A percentile compares a stretch with the other conserved stretches of the same genome.
Conservation (phyloP, 192 early-diverging fungal species). For the Linnemannia schmuckeri region DNA sequence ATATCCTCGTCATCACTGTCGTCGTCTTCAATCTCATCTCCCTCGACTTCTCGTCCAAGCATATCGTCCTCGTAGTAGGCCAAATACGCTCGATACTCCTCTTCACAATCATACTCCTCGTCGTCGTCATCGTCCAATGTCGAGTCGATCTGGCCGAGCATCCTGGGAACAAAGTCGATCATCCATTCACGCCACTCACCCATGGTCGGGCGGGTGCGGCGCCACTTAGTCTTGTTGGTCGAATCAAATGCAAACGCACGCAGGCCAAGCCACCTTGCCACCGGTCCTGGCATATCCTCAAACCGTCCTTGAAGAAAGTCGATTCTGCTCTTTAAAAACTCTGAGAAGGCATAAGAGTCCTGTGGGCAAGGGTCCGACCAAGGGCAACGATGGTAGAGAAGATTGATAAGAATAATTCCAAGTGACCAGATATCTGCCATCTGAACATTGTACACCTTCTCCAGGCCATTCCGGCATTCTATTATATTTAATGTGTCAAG, state of each 20-base stretch:
- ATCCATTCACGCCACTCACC: constrained; percentile 47
- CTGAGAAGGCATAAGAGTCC: constrained; percentile 70
- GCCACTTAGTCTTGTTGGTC: constrained; percentile 8
- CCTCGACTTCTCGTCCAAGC: constrained; percentile 19
- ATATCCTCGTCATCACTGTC: constrained; percentile 14
- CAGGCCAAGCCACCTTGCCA: constrained; percentile 72
- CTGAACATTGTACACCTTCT: constrained; percentile 66
- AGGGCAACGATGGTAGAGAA: constrained; percentile 79
- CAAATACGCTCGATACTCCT: constrained; percentile 13
- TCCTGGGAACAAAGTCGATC: constrained; percentile 43
- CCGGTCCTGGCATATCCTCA: constrained; percentile 67
- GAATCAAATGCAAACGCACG: constrained; percentile 65
- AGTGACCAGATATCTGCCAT: constrained; percentile 81
- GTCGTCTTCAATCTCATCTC: constrained; percentile 28
- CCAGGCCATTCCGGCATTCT: constrained; percentile 63
- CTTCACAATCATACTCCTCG: constrained; percentile 20
- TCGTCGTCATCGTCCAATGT: constrained; percentile 14
- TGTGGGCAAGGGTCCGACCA: constrained; percentile 76
- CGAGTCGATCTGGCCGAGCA: constrained; percentile 40
- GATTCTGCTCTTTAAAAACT: constrained; percentile 70
- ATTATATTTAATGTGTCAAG: not conserved
- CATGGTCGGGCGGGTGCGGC: constrained; percentile 29
- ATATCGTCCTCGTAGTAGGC: constrained; percentile 22
- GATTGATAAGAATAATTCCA: constrained; percentile 80
- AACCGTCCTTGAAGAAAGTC: constrained; percentile 69